These are phyloP conservation scores for rapeseed (Brassica napus) DNA, from an alignment of 345 rosid genomes.

Conservation along the genomic window Da-Ae NC_063438.1:13514501-13515000, in stretches of 20 bases:
- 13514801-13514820: slow-evolving; percentile 99
- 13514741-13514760: slow-evolving; percentile 94
- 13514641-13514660: slow-evolving; percentile 75
- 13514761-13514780: slow-evolving; percentile 91
- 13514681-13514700: slow-evolving; percentile 96
- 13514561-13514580: too few species aligned
- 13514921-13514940: slow-evolving; percentile 98
- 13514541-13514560: slow-evolving; percentile 50
- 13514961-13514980: slow-evolving; percentile 89
- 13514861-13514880: slow-evolving; percentile 99
- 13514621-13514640: slow-evolving; percentile 59
- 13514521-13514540: slow-evolving; percentile 93
- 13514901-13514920: slow-evolving; percentile 98
- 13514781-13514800: slow-evolving; percentile 97
- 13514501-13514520: slow-evolving; percentile 76
- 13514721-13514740: slow-evolving; percentile 95
- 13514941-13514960: slow-evolving; percentile 97
- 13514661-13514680: slow-evolving; percentile 76
- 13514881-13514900: slow-evolving; percentile 97
- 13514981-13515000: slow-evolving; percentile 94
- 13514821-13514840: slow-evolving; percentile 99
- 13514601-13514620: neutral
- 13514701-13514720: slow-evolving; percentile 99
- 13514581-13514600: too few species aligned
- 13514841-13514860: slow-evolving; percentile 99